Base-by-base conservation (phyloP, 768 basidiomycete genomes). In the Tylopilus subfusipes region DNA sequence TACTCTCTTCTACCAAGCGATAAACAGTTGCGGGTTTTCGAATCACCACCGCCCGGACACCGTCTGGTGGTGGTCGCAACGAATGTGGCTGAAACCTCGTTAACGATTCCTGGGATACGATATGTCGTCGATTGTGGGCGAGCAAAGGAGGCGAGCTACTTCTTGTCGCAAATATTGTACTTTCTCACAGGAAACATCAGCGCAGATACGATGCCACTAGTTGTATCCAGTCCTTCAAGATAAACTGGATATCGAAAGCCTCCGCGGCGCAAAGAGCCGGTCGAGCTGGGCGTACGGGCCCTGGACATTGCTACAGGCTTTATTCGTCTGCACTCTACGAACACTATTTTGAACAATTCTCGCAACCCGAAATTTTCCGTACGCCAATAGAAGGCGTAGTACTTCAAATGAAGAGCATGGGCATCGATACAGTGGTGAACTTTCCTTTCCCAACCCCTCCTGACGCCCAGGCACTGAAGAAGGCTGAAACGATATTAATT, bases 361-460 rank as follows among this genome's bases (percentile, higher is more conserved):
- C 91, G 0, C 75, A 83, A 54, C 97, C 97, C 2, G 97, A 99
- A 70, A 95, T 98, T 52, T 79, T 93, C 42, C 88, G 95, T 22
- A 93, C 91, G 76, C 95, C 97, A 0, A 96, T 98, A 61, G 97
- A 98, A 63, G 95, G 94, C 2, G 87, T 98, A 22, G 90, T 98
- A 10, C 77, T 98, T 30, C 95, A 98, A 70, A 98, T 99, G 96
- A 99, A 99, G 77, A 86, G 85, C 69, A 98, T 99, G 94, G 92
- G 96, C 66, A 96, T 99, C 54, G 94, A 98, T 64, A 80, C 92
- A 1, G 93, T 98, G 36, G 78, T 92, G 62, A 98, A 98, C 73
- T 99, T 99, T 71, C 97, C 97, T 16, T 98, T 98, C 73, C 97
- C 97, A 1, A 98, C 97, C 0, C 88, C 96, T 14, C 97, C 97